These are phyloP conservation scores for Cyberlindnera mississippiensis DNA, from an alignment of 805 yeast species.

Conservation along the genomic window DNA sequence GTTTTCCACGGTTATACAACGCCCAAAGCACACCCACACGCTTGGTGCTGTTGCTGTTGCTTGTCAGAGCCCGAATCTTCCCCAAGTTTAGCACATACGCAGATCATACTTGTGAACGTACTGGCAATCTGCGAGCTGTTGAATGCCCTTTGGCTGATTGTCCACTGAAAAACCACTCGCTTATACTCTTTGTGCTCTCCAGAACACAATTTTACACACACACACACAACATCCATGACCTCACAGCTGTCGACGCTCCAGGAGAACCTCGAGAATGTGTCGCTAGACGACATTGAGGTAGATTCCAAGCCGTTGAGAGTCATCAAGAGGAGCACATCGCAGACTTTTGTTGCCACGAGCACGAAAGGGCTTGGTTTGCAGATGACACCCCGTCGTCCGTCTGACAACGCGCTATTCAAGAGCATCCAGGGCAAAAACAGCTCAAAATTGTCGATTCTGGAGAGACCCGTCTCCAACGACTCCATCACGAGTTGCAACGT, in stretches of 20 bases:
- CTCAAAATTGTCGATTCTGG: slow-evolving; percentile 17
- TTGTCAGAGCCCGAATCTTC: too few species aligned
- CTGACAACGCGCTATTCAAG: slow-evolving; percentile 21
- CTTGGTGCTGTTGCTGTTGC: too few species aligned
- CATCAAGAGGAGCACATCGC: slow-evolving; percentile 8
- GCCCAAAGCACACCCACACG: too few species aligned
- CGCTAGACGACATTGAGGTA: slow-evolving; percentile 13
- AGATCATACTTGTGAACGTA: too few species aligned
- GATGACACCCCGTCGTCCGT: slow-evolving; percentile 22
- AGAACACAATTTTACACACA: too few species aligned
- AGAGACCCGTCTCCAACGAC: slow-evolving; percentile 30
- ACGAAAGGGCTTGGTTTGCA: slow-evolving; percentile 22
- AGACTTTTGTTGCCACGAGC: slow-evolving; percentile 2
- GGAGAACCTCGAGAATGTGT: slow-evolving; percentile 14
- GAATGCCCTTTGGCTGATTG: too few species aligned
- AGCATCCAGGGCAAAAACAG: slow-evolving; percentile 4
- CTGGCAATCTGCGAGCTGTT: too few species aligned
- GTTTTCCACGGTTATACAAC: too few species aligned
- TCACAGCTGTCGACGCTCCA: slow-evolving; percentile 8
- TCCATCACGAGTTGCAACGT: slow-evolving; percentile 21
- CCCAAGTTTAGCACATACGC: too few species aligned
- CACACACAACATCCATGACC: too few species aligned
- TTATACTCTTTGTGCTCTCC: too few species aligned
- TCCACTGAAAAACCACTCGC: too few species aligned
- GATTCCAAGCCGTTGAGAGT: slow-evolving; percentile 4